Conservation (phyloP, 108 stramenopile species). For the Cyclostephanos invisitatus region DNA sequence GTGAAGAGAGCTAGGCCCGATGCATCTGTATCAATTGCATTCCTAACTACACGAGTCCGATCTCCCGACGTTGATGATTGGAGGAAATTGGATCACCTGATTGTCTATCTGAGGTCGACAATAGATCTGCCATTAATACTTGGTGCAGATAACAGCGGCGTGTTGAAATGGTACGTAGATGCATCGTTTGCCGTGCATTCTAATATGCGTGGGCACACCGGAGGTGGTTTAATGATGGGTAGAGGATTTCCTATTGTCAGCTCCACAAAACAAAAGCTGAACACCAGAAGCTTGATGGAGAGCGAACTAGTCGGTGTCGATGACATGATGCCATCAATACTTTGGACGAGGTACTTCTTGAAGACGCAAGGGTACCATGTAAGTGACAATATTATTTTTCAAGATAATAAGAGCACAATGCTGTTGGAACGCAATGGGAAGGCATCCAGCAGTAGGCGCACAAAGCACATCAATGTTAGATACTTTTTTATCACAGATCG, state of each 20-base stretch:
- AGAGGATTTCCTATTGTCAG: background rate
- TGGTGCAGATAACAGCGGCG: background rate
- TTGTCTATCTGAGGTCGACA: background rate
- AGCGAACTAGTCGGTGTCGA: background rate
- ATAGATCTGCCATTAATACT: background rate
- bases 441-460: background rate
- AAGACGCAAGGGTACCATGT: background rate
- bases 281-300: background rate
- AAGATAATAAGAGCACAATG: background rate
- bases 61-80: background rate
- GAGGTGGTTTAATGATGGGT: background rate
- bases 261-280: background rate
- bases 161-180: background rate
- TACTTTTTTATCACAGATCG: background rate
- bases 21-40: background rate
- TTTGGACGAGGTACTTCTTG: background rate
- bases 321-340: background rate
- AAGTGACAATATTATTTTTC: background rate
- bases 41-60: background rate
- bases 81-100: background rate
- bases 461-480: background rate
- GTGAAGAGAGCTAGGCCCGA: background rate
- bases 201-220: background rate
- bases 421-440: background rate
- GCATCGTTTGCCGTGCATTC: background rate